These are phyloP conservation scores for Solanum phureja DNA, from an alignment of 257 asterid species.

Conservation along the genomic window DNA sequence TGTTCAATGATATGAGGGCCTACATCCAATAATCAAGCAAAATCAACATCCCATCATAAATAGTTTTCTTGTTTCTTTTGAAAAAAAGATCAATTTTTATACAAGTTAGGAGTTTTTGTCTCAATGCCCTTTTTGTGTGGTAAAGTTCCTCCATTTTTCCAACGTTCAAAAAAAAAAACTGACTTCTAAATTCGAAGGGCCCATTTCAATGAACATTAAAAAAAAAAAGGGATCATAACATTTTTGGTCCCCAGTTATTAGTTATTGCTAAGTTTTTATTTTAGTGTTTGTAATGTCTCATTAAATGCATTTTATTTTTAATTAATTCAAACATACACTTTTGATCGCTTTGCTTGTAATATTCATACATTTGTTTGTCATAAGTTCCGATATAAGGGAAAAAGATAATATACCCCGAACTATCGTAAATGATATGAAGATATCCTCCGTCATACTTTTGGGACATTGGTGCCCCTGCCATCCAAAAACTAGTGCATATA, in stretches of 20 bases:
- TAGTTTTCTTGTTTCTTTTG: background rate
- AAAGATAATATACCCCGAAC: accelerated
- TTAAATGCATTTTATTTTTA: background rate
- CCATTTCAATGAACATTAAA: background rate
- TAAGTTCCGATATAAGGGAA: background rate
- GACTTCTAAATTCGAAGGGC: background rate
- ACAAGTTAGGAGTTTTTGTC: conserved; percentile 1
- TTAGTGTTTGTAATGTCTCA: background rate
- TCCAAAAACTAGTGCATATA: too few species aligned
- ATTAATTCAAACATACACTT: background rate
- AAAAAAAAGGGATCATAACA: background rate
- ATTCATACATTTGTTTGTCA: background rate
- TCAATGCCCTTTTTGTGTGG: background rate
- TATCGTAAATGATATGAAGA: too few species aligned
- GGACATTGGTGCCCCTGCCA: too few species aligned
- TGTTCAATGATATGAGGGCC: background rate
- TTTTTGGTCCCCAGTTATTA: background rate
- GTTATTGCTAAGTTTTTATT: background rate
- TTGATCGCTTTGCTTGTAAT: background rate
- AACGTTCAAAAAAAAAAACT: conserved; percentile 30
- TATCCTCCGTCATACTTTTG: too few species aligned
- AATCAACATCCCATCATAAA: background rate
- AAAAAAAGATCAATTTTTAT: background rate
- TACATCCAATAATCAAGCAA: background rate
- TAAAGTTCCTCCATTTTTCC: background rate